Evolutionary conservation across 140 eudicot species (phyloP).

Genomic region (Ambrosia hybrid): DNA sequence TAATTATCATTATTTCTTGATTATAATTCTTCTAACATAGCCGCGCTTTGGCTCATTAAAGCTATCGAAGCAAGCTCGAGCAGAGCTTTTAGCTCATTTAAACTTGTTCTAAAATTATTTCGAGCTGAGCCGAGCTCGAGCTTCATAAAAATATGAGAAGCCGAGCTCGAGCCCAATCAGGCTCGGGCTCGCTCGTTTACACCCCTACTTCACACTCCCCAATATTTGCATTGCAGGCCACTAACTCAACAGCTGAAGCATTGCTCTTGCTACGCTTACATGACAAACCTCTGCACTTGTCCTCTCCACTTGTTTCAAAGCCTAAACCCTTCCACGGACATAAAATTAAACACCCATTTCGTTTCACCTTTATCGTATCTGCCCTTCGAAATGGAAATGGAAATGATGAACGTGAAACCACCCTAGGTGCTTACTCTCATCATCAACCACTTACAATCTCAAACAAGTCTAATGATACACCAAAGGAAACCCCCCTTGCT

Average conservation of each 20-base stretch:
- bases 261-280: slow-evolving; percentile 28
- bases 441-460: slow-evolving; percentile 33
- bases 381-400: slow-evolving; percentile 45
- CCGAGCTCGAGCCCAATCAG: no score
- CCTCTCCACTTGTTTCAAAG: slow-evolving; percentile 32
- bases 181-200: no score
- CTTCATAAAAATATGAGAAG: no score
- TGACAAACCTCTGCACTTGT: slow-evolving; percentile 39
- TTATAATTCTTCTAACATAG: no score
- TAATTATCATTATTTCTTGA: no score
- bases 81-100: no score
- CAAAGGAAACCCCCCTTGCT: slow-evolving; percentile 23
- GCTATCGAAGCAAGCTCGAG: no score
- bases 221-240: slow-evolving; percentile 30
- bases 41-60: no score
- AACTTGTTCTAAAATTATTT: no score
- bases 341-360: slow-evolving; percentile 18
- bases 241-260: slow-evolving; percentile 29
- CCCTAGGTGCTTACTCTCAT: slow-evolving; percentile 41
- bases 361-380: slow-evolving; percentile 31
- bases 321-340: slow-evolving; percentile 13
- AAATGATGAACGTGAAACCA: slow-evolving; percentile 38
- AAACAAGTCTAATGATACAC: slow-evolving; percentile 16
- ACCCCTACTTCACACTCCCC: not conserved
- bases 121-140: no score